These are phyloP conservation scores for Cladorrhinum sp. DNA, from an alignment of 2,329 filamentous ascomycete genomes.

Conservation along the genomic window DNA sequence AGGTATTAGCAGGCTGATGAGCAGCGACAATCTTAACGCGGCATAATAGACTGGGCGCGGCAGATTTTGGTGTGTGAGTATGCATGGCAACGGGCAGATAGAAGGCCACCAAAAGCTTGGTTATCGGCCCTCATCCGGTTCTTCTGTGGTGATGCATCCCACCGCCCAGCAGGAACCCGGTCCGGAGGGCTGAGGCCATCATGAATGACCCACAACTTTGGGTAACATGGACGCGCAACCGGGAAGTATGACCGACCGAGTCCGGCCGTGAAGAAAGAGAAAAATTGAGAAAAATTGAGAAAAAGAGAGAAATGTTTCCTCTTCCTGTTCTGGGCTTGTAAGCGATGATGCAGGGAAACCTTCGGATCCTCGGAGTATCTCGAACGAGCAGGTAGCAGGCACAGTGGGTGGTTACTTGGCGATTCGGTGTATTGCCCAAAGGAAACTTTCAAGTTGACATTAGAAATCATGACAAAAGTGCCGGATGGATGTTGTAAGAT, in stretches of 20 bases:
- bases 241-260: neutral
- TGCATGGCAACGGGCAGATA: conserved; percentile 14
- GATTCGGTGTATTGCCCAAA: neutral
- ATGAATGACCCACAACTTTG: neutral
- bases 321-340: neutral
- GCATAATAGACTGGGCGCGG: conserved; percentile 21
- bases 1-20: conserved; percentile 14
- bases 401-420: conserved; percentile 2
- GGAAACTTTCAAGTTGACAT: neutral
- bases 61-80: conserved; percentile 16
- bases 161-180: neutral
- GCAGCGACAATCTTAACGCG: conserved; percentile 23
- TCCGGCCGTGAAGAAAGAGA: neutral
- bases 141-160: neutral
- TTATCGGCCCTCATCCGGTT: conserved; percentile 7
- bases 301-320: neutral
- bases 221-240: neutral
- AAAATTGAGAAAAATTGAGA: too few species aligned
- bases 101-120: conserved; percentile 7
- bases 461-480: neutral
- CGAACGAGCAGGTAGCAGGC: conserved; percentile 10
- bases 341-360: neutral
- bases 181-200: neutral
- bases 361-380: conserved; percentile 5
- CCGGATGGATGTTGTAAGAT: too few species aligned